A percentile compares a stretch with the other conserved stretches of the same genome.
Evolutionary conservation across 495 filamentous ascomycete genomes (phyloP).

Genomic region (Penicillium dipodomyicola): DNA sequence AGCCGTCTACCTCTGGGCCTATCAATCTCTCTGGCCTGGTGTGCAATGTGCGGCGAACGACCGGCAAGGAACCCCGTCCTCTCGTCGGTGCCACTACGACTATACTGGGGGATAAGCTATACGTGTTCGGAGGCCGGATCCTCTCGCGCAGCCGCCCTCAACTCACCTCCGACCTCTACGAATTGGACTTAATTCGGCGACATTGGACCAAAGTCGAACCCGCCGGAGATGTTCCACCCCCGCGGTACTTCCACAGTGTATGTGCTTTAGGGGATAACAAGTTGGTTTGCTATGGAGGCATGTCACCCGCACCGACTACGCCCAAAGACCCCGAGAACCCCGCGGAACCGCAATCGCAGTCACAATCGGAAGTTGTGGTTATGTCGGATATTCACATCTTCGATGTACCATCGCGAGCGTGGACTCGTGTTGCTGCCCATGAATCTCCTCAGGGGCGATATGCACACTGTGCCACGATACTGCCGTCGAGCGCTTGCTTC

Average conservation of each 20-base stretch:
- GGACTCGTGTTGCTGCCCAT: slow-evolving; percentile 76
- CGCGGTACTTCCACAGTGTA: slow-evolving; percentile 94
- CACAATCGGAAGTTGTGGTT: slow-evolving; percentile 86
- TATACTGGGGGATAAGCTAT: slow-evolving; percentile 88
- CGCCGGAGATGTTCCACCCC: slow-evolving; percentile 78
- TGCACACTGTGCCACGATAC: slow-evolving; percentile 91
- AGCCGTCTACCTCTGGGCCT: slow-evolving; percentile 42
- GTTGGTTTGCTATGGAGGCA: slow-evolving; percentile 95
- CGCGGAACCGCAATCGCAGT: slow-evolving; percentile 61
- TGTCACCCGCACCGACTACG: slow-evolving; percentile 72
- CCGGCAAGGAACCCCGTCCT: slow-evolving; percentile 84
- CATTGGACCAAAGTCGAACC: slow-evolving; percentile 92
- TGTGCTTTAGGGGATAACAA: slow-evolving; percentile 92
- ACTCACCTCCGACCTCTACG: slow-evolving; percentile 85
- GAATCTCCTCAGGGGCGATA: slow-evolving; percentile 92
- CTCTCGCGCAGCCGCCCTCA: slow-evolving; percentile 79
- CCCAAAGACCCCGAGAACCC: slow-evolving; percentile 42
- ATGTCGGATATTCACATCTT: slow-evolving; percentile 98
- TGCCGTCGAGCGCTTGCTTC: slow-evolving; percentile 83
- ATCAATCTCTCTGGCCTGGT: slow-evolving; percentile 81
- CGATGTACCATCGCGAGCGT: slow-evolving; percentile 79
- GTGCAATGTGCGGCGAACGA: slow-evolving; percentile 90
- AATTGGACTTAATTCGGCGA: slow-evolving; percentile 83
- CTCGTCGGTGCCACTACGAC: slow-evolving; percentile 95
- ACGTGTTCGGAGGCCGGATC: slow-evolving; percentile 90